Percentiles rank a stretch among this genome's conserved stretches.
These are phyloP conservation scores for Yarrowia divulgata DNA, from an alignment of 805 yeast species.

Conservation along the genomic window DNA sequence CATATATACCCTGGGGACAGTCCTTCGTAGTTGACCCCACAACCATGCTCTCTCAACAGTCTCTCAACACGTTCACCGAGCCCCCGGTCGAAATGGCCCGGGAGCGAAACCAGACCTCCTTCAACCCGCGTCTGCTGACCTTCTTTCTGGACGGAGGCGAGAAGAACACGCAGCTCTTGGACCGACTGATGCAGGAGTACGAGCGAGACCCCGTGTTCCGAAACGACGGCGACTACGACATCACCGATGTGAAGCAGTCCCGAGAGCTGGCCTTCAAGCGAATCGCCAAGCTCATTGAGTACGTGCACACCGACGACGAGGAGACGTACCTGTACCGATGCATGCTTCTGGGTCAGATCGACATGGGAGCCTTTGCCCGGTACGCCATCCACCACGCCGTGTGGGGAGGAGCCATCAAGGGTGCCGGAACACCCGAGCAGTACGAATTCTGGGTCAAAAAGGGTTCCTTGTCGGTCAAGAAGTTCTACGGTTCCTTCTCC, in stretches of 20 bases:
- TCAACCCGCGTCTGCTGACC: constrained; percentile 53
- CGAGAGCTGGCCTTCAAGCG: constrained; percentile 52
- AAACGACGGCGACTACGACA: constrained; percentile 56
- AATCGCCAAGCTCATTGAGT: constrained; percentile 46
- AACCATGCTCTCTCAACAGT: constrained; percentile 3
- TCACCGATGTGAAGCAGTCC: constrained; percentile 51
- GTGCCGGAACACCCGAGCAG: constrained; percentile 87
- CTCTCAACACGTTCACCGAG: constrained; percentile 47
- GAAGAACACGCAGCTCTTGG: constrained; percentile 52
- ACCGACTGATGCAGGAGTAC: constrained; percentile 54
- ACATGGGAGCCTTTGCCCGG: constrained; percentile 82
- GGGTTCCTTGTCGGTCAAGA: constrained; percentile 51
- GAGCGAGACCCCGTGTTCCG: constrained; percentile 63
- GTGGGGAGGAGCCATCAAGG: constrained; percentile 78
- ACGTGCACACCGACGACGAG: constrained; percentile 30
- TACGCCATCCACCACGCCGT: constrained; percentile 87
- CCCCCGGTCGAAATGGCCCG: constrained; percentile 50
- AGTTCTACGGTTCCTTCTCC: constrained; percentile 79
- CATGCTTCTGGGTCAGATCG: constrained; percentile 52
- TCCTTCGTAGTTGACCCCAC: not conserved
- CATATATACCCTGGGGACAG: not conserved
- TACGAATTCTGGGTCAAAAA: constrained; percentile 79
- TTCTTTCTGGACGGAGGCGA: constrained; percentile 55
- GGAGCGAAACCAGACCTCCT: constrained; percentile 53
- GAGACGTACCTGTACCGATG: constrained; percentile 46